Percentiles rank a stretch among this genome's conserved stretches.
Conservation (phyloP, 768 basidiomycete species). For the Termitomyces sp. region DNA sequence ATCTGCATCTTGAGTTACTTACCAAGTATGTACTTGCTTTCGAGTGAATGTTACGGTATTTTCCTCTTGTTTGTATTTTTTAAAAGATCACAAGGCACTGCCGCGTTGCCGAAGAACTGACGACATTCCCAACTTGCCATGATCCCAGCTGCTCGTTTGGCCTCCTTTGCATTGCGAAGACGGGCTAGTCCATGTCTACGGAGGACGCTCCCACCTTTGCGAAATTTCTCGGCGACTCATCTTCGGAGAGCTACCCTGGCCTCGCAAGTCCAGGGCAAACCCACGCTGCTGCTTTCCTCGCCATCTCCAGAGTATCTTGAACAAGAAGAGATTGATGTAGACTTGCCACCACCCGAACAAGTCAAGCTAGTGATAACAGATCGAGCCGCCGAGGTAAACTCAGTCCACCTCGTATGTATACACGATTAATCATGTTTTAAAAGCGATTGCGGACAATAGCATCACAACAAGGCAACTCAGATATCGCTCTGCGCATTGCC, state of each 20-base stretch:
- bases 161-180: conserved; percentile 8
- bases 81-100: background rate
- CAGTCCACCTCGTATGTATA: background rate
- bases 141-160: conserved; percentile 10
- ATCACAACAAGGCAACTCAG: conserved; percentile 51
- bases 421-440: background rate
- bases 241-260: conserved; percentile 31
- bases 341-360: conserved; percentile 48
- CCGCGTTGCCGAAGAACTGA: background rate
- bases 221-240: conserved; percentile 16
- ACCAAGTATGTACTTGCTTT: conserved; percentile 16
- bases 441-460: conserved; percentile 80
- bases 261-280: conserved; percentile 37
- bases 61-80: background rate
- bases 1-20: conserved; percentile 23
- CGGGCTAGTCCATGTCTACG: conserved; percentile 4
- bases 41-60: conserved; percentile 1
- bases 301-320: conserved; percentile 53
- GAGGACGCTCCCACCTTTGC: background rate
- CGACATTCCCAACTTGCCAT: conserved; percentile 8
- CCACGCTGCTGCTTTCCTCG: conserved; percentile 42
- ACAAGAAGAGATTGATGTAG: conserved; percentile 58
- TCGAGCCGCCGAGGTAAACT: conserved; percentile 65
- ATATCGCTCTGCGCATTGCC: conserved; percentile 70
- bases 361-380: conserved; percentile 60